Percentiles rank a stretch among this genome's conserved stretches.
Conservation (phyloP, 2,329 filamentous ascomycete species). For the Hymenoscyphus fructigenus region DNA sequence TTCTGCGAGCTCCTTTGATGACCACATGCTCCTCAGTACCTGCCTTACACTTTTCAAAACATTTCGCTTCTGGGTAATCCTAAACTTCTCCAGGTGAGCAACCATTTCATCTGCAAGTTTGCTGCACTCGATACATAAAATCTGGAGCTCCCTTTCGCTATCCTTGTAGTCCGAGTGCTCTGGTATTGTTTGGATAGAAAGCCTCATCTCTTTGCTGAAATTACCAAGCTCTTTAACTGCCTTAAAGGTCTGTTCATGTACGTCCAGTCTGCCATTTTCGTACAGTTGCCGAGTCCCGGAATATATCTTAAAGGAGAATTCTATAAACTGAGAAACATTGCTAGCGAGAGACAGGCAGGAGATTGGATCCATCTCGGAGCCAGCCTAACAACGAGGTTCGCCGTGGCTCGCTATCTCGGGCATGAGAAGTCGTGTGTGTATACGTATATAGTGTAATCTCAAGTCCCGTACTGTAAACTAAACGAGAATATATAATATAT, state of each 20-base stretch:
- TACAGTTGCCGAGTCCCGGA: background rate
- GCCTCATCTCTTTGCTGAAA: background rate
- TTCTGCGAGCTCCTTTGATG: background rate
- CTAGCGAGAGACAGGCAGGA: background rate
- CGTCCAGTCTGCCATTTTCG: background rate
- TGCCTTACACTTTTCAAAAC: background rate
- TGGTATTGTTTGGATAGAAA: background rate
- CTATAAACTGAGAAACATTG: constrained; percentile 2
- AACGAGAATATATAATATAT: too few relatives aligned
- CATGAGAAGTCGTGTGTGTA: background rate
- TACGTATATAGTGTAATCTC: background rate
- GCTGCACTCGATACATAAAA: background rate
- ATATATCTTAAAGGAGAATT: background rate
- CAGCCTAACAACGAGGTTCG: background rate
- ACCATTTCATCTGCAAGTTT: background rate
- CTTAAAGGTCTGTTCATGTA: background rate
- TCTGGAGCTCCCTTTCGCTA: background rate
- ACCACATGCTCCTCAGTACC: constrained; percentile 6
- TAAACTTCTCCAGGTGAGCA: background rate
- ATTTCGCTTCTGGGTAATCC: background rate
- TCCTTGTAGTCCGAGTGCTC: background rate
- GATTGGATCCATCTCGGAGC: background rate
- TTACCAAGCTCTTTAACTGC: background rate
- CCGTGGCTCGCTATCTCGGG: background rate
- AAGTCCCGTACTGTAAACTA: too few relatives aligned